Conservation (phyloP, 1,284 basidiomycete genomes). For the Fistulinella staudtii region DNA sequence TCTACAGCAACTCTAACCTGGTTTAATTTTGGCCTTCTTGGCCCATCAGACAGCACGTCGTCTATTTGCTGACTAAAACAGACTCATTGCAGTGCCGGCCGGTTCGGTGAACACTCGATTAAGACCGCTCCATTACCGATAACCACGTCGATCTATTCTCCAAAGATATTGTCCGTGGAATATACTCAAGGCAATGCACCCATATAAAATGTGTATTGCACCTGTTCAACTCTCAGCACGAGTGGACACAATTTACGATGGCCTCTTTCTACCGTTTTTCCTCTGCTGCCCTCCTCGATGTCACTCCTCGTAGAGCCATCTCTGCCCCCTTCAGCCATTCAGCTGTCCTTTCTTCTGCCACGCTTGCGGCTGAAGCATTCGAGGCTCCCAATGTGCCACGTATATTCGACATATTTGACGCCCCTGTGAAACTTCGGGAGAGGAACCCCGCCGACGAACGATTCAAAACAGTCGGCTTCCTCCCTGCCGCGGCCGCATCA, state of each 20-base stretch:
- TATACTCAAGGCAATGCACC: not conserved
- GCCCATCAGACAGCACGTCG: not conserved
- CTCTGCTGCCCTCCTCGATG: conserved; percentile 6
- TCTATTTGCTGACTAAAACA: conserved; percentile 1
- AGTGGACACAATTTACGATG: conserved; percentile 13
- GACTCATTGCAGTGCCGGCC: not conserved
- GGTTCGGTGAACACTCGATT: conserved; percentile 1
- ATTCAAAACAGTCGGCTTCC: not conserved
- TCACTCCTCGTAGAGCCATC: conserved; percentile 5
- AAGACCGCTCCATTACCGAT: conserved; percentile 24
- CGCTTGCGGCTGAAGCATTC: conserved; percentile 4
- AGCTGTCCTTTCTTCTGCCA: conserved; percentile 3
- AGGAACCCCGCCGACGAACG: conserved; percentile 8
- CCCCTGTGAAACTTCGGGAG: conserved; percentile 34
- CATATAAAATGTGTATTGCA: conserved; percentile 20
- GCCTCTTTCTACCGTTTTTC: conserved; percentile 7
- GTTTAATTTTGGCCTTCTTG: conserved; percentile 12
- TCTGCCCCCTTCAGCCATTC: conserved; percentile 11
- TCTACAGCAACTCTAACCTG: not conserved
- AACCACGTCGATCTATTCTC: not conserved
- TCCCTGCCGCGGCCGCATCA: not conserved
- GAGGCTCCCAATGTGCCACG: conserved; percentile 7
- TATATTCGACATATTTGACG: conserved; percentile 43
- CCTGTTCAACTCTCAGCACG: not conserved
- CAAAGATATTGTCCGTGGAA: not conserved